These are phyloP conservation scores for Colletotrichum incanum DNA, from an alignment of 2,329 filamentous ascomycete species.

Conservation along the genomic window DNA sequence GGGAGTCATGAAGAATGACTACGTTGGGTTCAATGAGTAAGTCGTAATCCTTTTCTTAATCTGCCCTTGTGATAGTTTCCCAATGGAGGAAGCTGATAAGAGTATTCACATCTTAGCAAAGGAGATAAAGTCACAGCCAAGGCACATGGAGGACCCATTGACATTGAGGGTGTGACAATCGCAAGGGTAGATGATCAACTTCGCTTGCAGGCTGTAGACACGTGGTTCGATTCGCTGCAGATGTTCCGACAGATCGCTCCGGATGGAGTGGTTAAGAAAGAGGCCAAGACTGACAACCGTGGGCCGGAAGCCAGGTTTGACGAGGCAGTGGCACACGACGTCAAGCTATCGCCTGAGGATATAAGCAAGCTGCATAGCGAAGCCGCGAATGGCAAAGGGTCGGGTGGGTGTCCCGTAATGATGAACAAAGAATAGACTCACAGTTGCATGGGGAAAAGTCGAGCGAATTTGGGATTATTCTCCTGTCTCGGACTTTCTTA, in stretches of 20 bases:
- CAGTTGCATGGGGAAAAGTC: neutral
- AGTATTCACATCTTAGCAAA: slow-evolving; percentile 58
- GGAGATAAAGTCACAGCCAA: slow-evolving; percentile 75
- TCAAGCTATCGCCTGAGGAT: slow-evolving; percentile 12
- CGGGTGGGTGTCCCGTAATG: slow-evolving; percentile 34
- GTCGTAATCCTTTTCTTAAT: slow-evolving; percentile 47
- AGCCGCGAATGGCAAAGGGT: neutral
- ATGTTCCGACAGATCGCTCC: slow-evolving; percentile 75
- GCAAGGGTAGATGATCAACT: slow-evolving; percentile 74
- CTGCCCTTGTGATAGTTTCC: neutral
- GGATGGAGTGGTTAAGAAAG: slow-evolving; percentile 33
- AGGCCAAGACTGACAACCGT: slow-evolving; percentile 6
- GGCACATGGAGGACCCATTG: slow-evolving; percentile 73
- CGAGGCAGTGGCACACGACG: slow-evolving; percentile 14
- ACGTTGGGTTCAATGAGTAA: slow-evolving; percentile 75
- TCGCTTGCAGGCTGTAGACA: slow-evolving; percentile 71
- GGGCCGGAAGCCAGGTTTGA: slow-evolving; percentile 36
- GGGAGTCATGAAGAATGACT: slow-evolving; percentile 78
- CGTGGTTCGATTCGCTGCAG: slow-evolving; percentile 76
- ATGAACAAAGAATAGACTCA: slow-evolving; percentile 31
- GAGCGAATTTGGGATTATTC: neutral
- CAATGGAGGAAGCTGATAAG: neutral
- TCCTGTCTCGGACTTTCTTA: neutral
- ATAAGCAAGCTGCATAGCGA: slow-evolving; percentile 26
- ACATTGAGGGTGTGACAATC: slow-evolving; percentile 75